phyloP scores from a whole-genome alignment of 2,329 filamentous ascomycete genomes.

The Fusarium sp. region DNA sequence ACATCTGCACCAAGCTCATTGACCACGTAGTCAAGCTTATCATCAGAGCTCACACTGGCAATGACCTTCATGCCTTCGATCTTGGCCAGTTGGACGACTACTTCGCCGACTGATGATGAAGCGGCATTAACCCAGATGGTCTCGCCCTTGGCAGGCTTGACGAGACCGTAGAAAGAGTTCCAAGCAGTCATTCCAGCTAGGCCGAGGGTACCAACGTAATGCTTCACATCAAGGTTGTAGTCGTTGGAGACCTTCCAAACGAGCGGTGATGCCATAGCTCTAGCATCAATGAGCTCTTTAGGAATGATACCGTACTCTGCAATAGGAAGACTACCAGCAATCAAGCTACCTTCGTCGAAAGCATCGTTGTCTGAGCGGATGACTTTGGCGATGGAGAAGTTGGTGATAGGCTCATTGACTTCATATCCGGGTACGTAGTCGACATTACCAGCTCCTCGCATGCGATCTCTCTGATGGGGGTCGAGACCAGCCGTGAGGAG shows the following conservation, averaged over 20 bases:
- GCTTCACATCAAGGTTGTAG: background rate
- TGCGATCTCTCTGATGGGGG: background rate
- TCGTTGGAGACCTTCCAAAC: background rate
- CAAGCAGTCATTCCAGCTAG: background rate
- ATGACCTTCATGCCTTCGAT: background rate
- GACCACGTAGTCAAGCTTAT: background rate
- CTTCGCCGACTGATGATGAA: background rate
- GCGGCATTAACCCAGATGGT: background rate
- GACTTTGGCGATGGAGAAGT: background rate
- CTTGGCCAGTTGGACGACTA: background rate
- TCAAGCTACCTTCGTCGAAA: background rate
- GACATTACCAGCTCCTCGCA: background rate
- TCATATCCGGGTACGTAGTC: background rate
- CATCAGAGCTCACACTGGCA: background rate
- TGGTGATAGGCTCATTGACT: background rate
- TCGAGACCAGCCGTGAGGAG: background rate
- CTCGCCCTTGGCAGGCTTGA: background rate
- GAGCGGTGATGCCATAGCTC: background rate
- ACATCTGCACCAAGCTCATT: background rate
- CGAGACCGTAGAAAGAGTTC: background rate
- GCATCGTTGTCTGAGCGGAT: background rate
- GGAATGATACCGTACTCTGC: background rate
- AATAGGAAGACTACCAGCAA: background rate
- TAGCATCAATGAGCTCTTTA: background rate
- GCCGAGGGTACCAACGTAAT: background rate